Percentiles rank a stretch among this genome's conserved stretches.
These are phyloP conservation scores for Babesia microti DNA, from an alignment of 169 alveolate genomes.

Conservation along the genomic window DNA sequence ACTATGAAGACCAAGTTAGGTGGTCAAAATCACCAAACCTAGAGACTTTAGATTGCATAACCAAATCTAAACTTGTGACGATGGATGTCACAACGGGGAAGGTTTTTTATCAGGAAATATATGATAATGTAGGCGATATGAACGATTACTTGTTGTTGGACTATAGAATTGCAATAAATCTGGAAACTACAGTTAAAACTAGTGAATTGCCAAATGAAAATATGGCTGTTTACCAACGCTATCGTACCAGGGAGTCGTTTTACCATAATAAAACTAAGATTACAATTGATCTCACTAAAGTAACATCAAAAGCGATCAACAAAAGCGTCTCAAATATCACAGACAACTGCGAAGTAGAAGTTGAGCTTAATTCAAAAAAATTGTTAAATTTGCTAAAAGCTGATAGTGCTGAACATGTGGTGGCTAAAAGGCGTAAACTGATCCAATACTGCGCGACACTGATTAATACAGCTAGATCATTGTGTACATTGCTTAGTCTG, in stretches of 20 bases:
- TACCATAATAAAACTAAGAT: conserved; percentile 7
- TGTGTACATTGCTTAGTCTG: conserved; percentile 12
- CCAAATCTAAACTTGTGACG: conserved; percentile 36
- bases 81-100: conserved; percentile 39
- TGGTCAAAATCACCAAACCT: conserved; percentile 1
- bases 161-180: conserved; percentile 46
- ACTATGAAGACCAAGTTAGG: conserved; percentile 33
- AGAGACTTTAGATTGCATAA: conserved; percentile 19
- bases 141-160: conserved; percentile 13
- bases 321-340: neutral
- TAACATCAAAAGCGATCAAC: conserved; percentile 12
- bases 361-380: conserved; percentile 21
- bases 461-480: conserved; percentile 7
- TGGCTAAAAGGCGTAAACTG: conserved; percentile 10
- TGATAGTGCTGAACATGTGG: neutral
- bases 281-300: conserved; percentile 32
- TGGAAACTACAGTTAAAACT: conserved; percentile 31
- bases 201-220: conserved; percentile 26
- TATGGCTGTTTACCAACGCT: conserved; percentile 17
- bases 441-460: conserved; percentile 39
- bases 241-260: conserved; percentile 20
- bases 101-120: neutral
- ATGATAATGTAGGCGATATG: conserved; percentile 8
- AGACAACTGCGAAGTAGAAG: conserved; percentile 23
- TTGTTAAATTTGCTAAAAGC: conserved; percentile 10